Conservation (phyloP, 352 stramenopile species). For the Phytophthora megakarya region DNA sequence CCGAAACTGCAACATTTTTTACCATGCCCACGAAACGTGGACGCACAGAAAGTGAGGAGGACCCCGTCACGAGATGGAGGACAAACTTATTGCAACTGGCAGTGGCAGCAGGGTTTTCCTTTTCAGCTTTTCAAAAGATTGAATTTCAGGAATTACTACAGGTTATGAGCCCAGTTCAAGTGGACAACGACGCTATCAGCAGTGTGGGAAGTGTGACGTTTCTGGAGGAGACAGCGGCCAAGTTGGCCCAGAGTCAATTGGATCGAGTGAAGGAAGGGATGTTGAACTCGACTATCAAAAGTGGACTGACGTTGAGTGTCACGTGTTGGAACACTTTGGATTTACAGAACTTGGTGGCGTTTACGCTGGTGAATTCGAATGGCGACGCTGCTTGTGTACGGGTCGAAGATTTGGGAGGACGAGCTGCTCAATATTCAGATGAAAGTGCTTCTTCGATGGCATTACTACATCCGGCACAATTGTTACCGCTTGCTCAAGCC, state of each 20-base stretch:
- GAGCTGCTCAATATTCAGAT: conserved; percentile 32
- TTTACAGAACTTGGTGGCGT: conserved; percentile 70
- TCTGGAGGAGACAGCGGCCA: conserved; percentile 41
- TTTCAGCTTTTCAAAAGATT: conserved; percentile 44
- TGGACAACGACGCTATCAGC: conserved; percentile 16
- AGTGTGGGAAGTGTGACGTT: conserved; percentile 40
- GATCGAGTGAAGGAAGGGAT: conserved; percentile 84
- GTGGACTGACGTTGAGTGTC: conserved; percentile 75
- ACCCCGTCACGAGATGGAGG: conserved; percentile 25
- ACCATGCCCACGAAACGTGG: conserved; percentile 18
- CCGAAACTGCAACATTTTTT: conserved; percentile 9
- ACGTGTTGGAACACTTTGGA: conserved; percentile 71
- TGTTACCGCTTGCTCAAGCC: conserved; percentile 34
- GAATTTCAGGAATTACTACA: conserved; percentile 55
- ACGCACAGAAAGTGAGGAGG: conserved; percentile 21
- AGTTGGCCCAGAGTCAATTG: conserved; percentile 55
- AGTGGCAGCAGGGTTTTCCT: conserved; percentile 43
- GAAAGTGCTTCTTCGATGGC: conserved; percentile 21
- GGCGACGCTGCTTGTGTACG: conserved; percentile 71
- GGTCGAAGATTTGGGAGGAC: conserved; percentile 56
- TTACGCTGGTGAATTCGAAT: conserved; percentile 81
- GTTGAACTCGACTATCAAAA: conserved; percentile 83
- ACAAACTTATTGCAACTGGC: conserved; percentile 38
- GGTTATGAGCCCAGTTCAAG: conserved; percentile 21
- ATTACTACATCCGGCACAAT: conserved; percentile 8